Percentiles rank a stretch among this genome's conserved stretches.
Conservation (phyloP, 768 basidiomycete genomes). For the Mycena filopes region DNA sequence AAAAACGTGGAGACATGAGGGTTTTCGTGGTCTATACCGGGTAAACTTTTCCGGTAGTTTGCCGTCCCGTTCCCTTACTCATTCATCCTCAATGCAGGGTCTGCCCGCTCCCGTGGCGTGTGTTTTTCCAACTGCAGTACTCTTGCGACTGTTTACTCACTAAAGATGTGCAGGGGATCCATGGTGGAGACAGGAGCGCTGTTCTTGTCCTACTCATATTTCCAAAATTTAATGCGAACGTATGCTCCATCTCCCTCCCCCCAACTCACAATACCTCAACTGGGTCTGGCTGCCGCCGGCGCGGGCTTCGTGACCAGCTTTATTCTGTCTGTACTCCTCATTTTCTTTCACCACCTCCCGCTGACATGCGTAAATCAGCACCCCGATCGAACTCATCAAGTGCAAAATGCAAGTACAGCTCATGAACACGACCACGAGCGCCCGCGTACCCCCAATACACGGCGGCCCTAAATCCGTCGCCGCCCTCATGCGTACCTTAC, state of each 20-base stretch:
- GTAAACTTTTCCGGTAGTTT: conserved; percentile 55
- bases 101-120: too few relatives aligned
- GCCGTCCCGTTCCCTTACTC: background rate
- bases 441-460: conserved; percentile 29
- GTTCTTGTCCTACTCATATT: conserved; percentile 87
- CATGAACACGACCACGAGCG: conserved; percentile 52
- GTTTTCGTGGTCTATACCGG: conserved; percentile 85
- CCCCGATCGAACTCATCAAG: conserved; percentile 94
- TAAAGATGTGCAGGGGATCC: conserved; percentile 77
- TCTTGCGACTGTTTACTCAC: too few relatives aligned
- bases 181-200: conserved; percentile 92
- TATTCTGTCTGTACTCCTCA: conserved; percentile 69
- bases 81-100: too few relatives aligned
- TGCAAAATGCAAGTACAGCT: conserved; percentile 99
- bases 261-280: conserved; percentile 71
- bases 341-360: too few relatives aligned
- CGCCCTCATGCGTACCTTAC: conserved; percentile 21
- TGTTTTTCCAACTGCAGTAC: too few relatives aligned
- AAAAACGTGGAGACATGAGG: conserved; percentile 85
- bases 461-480: conserved; percentile 18
- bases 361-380: conserved; percentile 57
- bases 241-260: conserved; percentile 42
- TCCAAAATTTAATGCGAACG: conserved; percentile 68
- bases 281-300: conserved; percentile 84
- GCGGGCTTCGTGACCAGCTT: conserved; percentile 91